Evolutionary conservation across 345 rosid species (phyloP), one percentile per base, ranked within the genome.

Genomic region (Xanthoceras sorbifolium): DNA sequence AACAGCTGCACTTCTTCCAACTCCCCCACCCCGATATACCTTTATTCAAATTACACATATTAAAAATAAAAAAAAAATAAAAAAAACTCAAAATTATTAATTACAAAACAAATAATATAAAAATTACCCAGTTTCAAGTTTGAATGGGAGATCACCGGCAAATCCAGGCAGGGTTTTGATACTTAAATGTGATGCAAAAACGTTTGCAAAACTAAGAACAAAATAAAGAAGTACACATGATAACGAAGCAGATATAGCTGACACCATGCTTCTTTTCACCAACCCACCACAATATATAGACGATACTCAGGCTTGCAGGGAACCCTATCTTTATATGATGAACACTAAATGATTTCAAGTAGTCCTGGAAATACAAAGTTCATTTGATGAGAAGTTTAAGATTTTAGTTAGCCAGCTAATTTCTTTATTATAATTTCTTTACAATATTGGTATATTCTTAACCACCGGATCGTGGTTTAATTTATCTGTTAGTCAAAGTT

Each of bases 1-100:
- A 84, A 84, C 2, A 84, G 71, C 78, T 84, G 84, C 3, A 69
- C 64, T 64, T 75, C 76, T 15, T 71, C 61, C 9, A 18, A 9
- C 38, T 74, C 61, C 2, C 70, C 70, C 6, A 74, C 60, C 2
- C 77, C 70, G 20, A 74, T 32, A 46, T 74, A 74, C 26, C 69
- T 74, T 6, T 20, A 20, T 50, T 50, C 57, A 50, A 15, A 15
- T 50, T 5, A 50, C 14, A 14, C 57, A 17, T 17, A 15, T 14
- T 2, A 17, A 1, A 8, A 50, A 20, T 50, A 18, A 15, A 8
- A 5, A 50, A 5, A 50, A 12, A 6, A 0, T 5, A 50, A 50
- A 4, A 7, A 14, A 18, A 54, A 54, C 18, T 18, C 18, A 48
- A n/a, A 29, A 69, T 26, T 15, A 44, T n/a, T 69, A 17, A 48